Conservation (phyloP, 345 rosid species). For the Eucalyptus sp. region DNA sequence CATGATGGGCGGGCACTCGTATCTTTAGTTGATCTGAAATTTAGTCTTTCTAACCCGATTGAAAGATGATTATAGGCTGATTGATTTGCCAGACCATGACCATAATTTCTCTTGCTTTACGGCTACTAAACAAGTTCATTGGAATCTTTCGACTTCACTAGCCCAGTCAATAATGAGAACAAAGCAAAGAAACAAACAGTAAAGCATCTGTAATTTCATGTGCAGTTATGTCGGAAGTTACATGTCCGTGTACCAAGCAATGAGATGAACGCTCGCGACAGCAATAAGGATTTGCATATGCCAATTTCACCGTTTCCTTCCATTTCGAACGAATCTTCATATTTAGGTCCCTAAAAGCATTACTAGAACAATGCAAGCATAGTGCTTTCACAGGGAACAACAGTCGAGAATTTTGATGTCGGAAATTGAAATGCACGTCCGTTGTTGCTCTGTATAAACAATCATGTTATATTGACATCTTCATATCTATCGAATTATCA, state of each 20-base stretch:
- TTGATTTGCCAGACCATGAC: background rate
- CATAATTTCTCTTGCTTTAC: background rate
- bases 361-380: background rate
- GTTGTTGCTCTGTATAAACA: background rate
- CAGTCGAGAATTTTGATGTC: background rate
- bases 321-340: background rate
- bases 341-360: background rate
- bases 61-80: background rate
- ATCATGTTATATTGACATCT: background rate
- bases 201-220: background rate
- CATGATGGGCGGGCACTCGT: background rate
- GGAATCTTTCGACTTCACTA: background rate
- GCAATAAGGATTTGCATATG: background rate
- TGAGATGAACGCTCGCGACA: background rate
- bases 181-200: background rate
- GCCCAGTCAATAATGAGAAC: background rate
- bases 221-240: background rate
- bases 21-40: background rate
- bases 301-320: background rate
- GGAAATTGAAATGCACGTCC: background rate
- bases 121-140: background rate
- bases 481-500: background rate
- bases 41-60: background rate
- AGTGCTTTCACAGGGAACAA: background rate
- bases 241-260: background rate